Evolutionary conservation across 495 filamentous ascomycete genomes (phyloP), one percentile per base, ranked within the genome.

Genomic region (Xylaria venustula): DNA sequence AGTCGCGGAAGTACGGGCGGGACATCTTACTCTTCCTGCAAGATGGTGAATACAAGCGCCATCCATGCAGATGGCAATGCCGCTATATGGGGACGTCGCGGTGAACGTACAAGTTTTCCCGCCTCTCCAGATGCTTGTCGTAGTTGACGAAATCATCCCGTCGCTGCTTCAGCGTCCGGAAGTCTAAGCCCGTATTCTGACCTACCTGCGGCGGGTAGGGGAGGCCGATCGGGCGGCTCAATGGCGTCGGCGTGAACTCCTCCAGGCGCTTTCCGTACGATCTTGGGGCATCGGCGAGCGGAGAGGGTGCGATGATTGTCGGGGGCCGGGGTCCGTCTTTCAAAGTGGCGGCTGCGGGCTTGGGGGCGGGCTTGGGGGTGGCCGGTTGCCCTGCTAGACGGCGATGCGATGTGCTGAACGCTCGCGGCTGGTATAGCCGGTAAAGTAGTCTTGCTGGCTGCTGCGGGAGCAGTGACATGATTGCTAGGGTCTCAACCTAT

Each of bases 1-100:
- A 95, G 83, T 98, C 92, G 66, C 90, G 87, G 81, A 96, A 98
- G 72, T 98, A 98, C 23, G 91, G 90, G 60, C 88, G 90, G 12
- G 84, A 74, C 63, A 93, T 83, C 74, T 85, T 78, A 28, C 74
- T 71, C 56, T 79, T 83, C 42, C 82, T 84, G 64, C 53, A 15
- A 14, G 22, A n/a, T 26, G n/a, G 9, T 48, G 40, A 32, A 37
- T 8, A 42, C 23, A 60, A 44, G 23, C 30, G 49, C 65, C 48
- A 63, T 61, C 54, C 15, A 26, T n/a, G n/a, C n/a, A n/a, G n/a
- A n/a, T n/a, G n/a, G n/a, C n/a, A n/a, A n/a, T n/a, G n/a, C n/a
- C n/a, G n/a, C n/a, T n/a, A n/a, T 59, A 30, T 7, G 4, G 44
- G 6, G 7, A 32, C 20, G 26, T n/a, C 26, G n/a, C 50, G 37